Base-by-base conservation (phyloP, 176 grass and related monocot genomes). In the Areca catechu region DNA sequence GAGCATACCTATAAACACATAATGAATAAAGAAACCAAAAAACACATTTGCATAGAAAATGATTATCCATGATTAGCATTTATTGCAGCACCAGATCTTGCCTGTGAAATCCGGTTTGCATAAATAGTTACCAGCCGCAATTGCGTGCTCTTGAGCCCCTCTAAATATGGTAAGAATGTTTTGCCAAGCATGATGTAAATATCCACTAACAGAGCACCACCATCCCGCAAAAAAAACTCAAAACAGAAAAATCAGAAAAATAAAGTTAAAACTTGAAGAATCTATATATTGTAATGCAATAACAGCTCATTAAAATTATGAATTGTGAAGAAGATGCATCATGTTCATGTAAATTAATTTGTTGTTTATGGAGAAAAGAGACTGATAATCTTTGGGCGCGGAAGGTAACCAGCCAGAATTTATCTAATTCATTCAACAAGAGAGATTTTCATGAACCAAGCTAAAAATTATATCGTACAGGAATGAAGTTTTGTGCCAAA, bases 181-280 rank as follows among this genome's bases (percentile, higher is more conserved):
- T 98, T 92, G 61, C 94, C 94, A 15, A 98, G 94, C 60, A 92
- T 83, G 69, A 89, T 89, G 73, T 98, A 92, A 56, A 93, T 92
- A 68, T 98, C 88, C 78, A 92, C 88, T 79, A 98, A 73, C 94
- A 92, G 80, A 98, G 92, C 24, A 98, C 88, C 16, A 86, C 94
- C 54, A 61, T 89, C 94, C 94, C 93, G 80, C n/a, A 70, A 63
- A 22, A 24, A 60, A 22, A 1, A n/a, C n/a, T n/a, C n/a, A 67
- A 20, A 16, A 1, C 6, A 29, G 10, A 28, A 4, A 66, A 16
- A 53, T 6, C 17, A 24, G 16, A 25, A 21, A 25, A 24, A 5
- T 15, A 0, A 24, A 15, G 22, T 23, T 27, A 19, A 27, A 21
- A 5, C 15, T 15, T 16, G 15, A 1, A 23, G 27, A 7, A 56